Evolutionary conservation across 2,329 filamentous ascomycete species (phyloP), one percentile per base, ranked within the genome.

Genomic region (Achaetomium macrosporum): DNA sequence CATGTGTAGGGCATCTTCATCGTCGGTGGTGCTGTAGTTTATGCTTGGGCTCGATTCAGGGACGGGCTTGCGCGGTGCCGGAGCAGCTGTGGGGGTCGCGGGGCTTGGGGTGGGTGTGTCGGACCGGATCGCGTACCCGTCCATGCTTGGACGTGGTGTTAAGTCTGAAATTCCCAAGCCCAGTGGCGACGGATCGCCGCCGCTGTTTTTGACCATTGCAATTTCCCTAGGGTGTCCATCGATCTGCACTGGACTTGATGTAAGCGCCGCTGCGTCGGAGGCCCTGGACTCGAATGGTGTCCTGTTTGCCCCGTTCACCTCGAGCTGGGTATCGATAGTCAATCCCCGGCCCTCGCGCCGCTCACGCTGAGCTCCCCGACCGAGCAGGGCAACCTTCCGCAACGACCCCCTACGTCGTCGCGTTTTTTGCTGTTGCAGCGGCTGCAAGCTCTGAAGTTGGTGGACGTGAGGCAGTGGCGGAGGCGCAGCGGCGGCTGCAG

Each of bases 321-420:
- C 47, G 36, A 59, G 36, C 20, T 68, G 66, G 17, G 69, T 73
- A 51, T 76, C 70, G 50, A 77, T 69, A 17, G 67, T 69, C 53
- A 76, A 61, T 16, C 71, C 66, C 50, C 73, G 78, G 51, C 68
- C 70, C 51, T 83, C 82, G 59, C 72, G 78, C 63, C 71, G 76
- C 61, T 81, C 82, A 55, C 79, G 76, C 67, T 80, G 83, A 50
- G 77, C 81, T 56, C 85, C 85, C 57, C 87, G 86, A 15, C 89
- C 88, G 16, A 96, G 76, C 45, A 96, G 75, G 25, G 90, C 90
- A 11, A 88, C 89, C 70, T 96, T 96, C 55, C 91, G 81, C 66
- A 96, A 74, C 11, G 91, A 96, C 4, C 90, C 90, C 66, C 87
- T 88, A 55, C 91, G 82, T 62, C 84, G 84, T 51, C 90, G 76